A percentile compares a stretch with the other conserved stretches of the same genome.
These are phyloP conservation scores for Eucalyptus erythrocorys DNA, from an alignment of 345 rosid genomes.

Conservation along the genomic window DNA sequence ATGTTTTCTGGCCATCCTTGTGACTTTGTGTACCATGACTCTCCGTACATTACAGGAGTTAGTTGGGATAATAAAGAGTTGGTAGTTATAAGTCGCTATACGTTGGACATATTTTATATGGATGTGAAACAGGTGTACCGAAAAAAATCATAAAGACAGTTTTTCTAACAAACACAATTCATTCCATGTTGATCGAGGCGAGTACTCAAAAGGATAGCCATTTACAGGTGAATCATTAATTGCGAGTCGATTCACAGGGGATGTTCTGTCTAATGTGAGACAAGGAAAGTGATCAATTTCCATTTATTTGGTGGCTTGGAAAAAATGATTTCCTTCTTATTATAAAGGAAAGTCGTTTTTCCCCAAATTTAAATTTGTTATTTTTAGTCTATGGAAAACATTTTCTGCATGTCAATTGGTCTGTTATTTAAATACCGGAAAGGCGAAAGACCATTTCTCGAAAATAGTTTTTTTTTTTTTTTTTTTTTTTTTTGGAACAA, in stretches of 20 bases:
- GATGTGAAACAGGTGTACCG: neutral
- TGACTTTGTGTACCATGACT: neutral
- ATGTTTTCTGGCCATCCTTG: neutral
- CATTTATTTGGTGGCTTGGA: neutral
- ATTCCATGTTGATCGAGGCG: neutral
- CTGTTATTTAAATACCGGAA: neutral
- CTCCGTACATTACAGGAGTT: neutral
- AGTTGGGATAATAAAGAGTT: neutral
- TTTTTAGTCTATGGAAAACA: neutral
- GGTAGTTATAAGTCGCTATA: neutral
- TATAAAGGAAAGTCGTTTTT: neutral
- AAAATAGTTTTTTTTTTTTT: neutral
- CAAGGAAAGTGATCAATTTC: neutral
- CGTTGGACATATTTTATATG: neutral
- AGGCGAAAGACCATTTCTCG: no score
- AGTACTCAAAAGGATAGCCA: neutral
- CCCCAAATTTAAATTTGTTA: neutral
- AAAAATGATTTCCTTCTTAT: neutral
- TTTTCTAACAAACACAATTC: neutral
- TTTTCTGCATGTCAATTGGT: neutral
- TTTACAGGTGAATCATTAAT: no score
- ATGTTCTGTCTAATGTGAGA: neutral
- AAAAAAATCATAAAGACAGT: neutral
- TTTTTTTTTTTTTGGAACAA: neutral
- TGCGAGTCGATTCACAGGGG: no score